Evolutionary conservation across 306 rosid genomes (phyloP), one percentile per base, ranked within the genome.

Genomic region (Luffa acutangula): DNA sequence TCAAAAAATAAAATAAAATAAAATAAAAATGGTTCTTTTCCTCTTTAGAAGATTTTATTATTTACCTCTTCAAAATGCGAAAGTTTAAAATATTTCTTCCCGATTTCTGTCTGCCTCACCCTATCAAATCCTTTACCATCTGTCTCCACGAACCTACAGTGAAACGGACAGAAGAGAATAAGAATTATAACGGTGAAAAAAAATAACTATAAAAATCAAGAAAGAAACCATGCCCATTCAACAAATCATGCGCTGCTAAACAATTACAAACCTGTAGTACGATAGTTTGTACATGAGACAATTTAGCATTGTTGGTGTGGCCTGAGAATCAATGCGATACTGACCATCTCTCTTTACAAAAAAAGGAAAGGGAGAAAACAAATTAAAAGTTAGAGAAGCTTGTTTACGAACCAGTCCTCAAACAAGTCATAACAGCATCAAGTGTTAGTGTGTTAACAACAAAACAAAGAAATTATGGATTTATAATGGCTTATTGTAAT

Each of bases 31-130:
- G 3, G 43, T 9, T 41, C 12, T 65, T 60, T 60, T n/a, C 73
- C 46, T 60, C 80, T 20, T 31, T 15, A 71, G 42, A 78, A 31
- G 73, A 43, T 71, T 48, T 74, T 34, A 43, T 21, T 3, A 48
- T 54, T 89, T 48, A 95, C 99, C 99, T 95, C 99, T 85, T 95
- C 97, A 73, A 95, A 95, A 83, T 95, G 97, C n/a, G 94, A 85
- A 21, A 95, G 97, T 85, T 93, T 95, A 87, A 95, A 90, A 88
- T 91, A 6, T 78, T 95, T 95, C 89, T 95, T 95, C 75, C 99
- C 99, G 42, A 95, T 95, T 84, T 95, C 99, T 56, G 99, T 93
- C 78, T 80, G 88, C 88, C 99, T 90, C 83, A 93, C 99, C 85
- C 95, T 87, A 80, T 96, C 99, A 72, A 83, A 96, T 79, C 85